Percentiles rank a stretch among this genome's conserved stretches.
phyloP scores from a whole-genome alignment of 306 rosid species.

The Cicer pinnatifidum region DNA sequence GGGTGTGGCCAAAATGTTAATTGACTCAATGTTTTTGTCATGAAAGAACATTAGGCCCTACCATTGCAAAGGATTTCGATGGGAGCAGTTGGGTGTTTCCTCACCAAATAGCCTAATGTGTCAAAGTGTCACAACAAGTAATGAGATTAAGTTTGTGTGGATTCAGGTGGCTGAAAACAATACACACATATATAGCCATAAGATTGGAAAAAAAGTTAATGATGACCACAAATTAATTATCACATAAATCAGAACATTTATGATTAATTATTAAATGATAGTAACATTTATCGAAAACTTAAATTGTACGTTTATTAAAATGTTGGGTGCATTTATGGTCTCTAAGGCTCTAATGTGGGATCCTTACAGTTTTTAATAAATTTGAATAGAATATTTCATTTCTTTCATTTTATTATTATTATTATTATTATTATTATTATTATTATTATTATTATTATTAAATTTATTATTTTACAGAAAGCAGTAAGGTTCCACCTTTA shows the following conservation, averaged over 20 bases:
- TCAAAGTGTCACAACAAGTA: constrained; percentile 40
- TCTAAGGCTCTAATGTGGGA: too few species aligned
- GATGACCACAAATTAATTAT: constrained; percentile 41
- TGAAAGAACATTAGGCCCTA: constrained; percentile 41
- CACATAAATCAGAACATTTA: not conserved
- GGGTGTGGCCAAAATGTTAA: constrained; percentile 20
- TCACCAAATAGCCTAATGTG: constrained; percentile 50
- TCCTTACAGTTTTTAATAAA: too few species aligned
- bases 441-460: too few species aligned
- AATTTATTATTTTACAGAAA: too few species aligned
- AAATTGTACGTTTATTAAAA: too few species aligned
- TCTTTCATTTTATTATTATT: too few species aligned
- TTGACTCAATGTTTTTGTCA: constrained; percentile 27
- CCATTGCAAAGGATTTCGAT: constrained; percentile 36
- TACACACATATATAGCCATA: constrained; percentile 37
- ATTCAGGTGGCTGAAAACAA: constrained; percentile 37
- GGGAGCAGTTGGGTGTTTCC: constrained; percentile 59
- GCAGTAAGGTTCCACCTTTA: too few species aligned
- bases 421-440: too few species aligned
- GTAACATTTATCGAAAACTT: too few species aligned
- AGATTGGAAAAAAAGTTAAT: constrained; percentile 38
- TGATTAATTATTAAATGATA: not conserved
- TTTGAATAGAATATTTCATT: too few species aligned
- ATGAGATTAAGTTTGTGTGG: constrained; percentile 50
- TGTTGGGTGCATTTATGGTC: too few species aligned